These are phyloP conservation scores for Acanthamoeba lenticulata DNA, from an alignment of 208 protist genomes.

Conservation along the genomic window DNA sequence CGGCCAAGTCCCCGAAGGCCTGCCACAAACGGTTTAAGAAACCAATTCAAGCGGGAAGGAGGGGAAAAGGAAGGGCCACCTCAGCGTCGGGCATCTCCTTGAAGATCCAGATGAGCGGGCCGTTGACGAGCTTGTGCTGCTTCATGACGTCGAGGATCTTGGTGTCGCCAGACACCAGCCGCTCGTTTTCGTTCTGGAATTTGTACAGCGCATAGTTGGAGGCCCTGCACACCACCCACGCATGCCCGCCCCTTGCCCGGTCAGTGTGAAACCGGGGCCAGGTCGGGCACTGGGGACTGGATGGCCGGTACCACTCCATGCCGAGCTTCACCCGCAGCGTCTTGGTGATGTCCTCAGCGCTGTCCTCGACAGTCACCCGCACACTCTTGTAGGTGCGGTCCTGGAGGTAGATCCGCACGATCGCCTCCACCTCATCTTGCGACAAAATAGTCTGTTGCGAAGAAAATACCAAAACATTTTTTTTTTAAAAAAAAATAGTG, in stretches of 20 bases:
- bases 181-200: constrained; percentile 65
- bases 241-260: no score
- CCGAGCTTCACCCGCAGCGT: not conserved
- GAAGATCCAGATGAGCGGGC: constrained; percentile 55
- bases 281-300: no score
- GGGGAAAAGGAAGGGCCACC: not conserved
- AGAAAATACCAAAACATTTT: no score
- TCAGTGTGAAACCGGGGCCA: no score
- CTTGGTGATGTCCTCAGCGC: constrained; percentile 48
- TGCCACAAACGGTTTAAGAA: not conserved
- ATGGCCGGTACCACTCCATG: not conserved
- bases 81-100: constrained; percentile 65
- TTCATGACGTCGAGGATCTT: constrained; percentile 63
- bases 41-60: no score
- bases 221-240: not conserved
- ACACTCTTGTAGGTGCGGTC: constrained; percentile 61
- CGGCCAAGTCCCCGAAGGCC: constrained; percentile 56
- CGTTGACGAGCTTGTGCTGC: not conserved
- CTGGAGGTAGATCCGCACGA: constrained; percentile 55
- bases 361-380: constrained; percentile 27
- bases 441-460: not conserved
- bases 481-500: no score
- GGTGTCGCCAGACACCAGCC: constrained; percentile 43
- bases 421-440: not conserved
- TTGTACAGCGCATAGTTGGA: constrained; percentile 60